Evolutionary conservation across 352 stramenopile species (phyloP).

Genomic region (Halophytophthora batemanensis): DNA sequence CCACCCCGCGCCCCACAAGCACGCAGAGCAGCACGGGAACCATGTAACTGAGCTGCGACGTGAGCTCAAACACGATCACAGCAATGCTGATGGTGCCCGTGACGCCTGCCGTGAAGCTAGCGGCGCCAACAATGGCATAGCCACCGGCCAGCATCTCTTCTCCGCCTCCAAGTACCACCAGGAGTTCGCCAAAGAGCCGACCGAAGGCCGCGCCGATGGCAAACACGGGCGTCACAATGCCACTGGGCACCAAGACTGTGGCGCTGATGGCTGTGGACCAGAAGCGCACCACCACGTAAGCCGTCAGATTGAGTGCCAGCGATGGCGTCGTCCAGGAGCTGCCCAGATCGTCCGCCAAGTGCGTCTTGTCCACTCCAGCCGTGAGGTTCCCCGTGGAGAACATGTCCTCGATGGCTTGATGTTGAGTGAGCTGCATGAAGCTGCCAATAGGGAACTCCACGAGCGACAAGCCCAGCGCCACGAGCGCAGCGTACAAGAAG

Average conservation of each 20-base stretch:
- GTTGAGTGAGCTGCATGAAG: constrained; percentile 78
- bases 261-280: constrained; percentile 74
- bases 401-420: constrained; percentile 85
- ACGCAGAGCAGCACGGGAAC: constrained; percentile 82
- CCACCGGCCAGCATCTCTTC: constrained; percentile 52
- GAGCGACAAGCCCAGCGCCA: constrained; percentile 64
- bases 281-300: constrained; percentile 74
- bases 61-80: constrained; percentile 88
- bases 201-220: constrained; percentile 85
- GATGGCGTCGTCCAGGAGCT: constrained; percentile 61
- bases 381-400: constrained; percentile 68
- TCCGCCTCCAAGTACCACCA: constrained; percentile 52
- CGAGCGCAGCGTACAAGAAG: constrained; percentile 65
- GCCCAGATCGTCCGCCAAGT: constrained; percentile 38
- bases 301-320: constrained; percentile 59
- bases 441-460: constrained; percentile 72
- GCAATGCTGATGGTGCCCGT: constrained; percentile 77
- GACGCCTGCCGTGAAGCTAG: constrained; percentile 77
- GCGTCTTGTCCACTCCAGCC: constrained; percentile 21
- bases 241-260: constrained; percentile 84
- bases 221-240: constrained; percentile 91
- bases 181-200: constrained; percentile 86
- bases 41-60: constrained; percentile 88
- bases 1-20: constrained; percentile 65
- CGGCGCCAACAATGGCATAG: constrained; percentile 79